Conservation (phyloP, 2,329 filamentous ascomycete genomes). For the Aspergillus neoniger region DNA sequence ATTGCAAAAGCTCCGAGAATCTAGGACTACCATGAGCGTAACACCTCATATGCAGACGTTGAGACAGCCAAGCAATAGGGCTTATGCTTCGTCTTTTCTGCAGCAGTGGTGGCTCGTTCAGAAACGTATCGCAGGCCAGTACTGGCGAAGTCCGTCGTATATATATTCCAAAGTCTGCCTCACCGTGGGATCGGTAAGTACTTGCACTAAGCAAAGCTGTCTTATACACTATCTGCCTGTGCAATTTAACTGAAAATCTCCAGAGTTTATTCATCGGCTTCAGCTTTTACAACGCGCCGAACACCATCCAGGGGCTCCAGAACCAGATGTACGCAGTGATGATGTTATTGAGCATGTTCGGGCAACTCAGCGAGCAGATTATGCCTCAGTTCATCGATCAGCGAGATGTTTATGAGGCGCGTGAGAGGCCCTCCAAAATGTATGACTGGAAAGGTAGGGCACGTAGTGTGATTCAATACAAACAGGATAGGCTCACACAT, state of each 20-base stretch:
- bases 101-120: slow-evolving; percentile 66
- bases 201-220: not conserved
- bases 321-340: slow-evolving; percentile 88
- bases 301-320: slow-evolving; percentile 74
- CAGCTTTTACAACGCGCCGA: slow-evolving; percentile 71
- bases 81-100: slow-evolving; percentile 74
- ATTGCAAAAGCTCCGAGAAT: slow-evolving; percentile 56
- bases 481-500: too few relatives aligned
- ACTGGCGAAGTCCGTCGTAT: slow-evolving; percentile 84
- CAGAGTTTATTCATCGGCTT: slow-evolving; percentile 75
- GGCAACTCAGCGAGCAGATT: slow-evolving; percentile 51
- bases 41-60: slow-evolving; percentile 15
- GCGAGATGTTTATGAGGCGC: slow-evolving; percentile 57
- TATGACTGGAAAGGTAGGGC: too few relatives aligned
- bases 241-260: too few relatives aligned
- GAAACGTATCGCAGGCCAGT: slow-evolving; percentile 77
- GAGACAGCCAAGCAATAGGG: slow-evolving; percentile 56
- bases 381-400: slow-evolving; percentile 59
- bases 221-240: too few relatives aligned
- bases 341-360: slow-evolving; percentile 76
- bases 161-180: slow-evolving; percentile 78
- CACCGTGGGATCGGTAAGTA: slow-evolving; percentile 50
- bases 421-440: slow-evolving; percentile 38
- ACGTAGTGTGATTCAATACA: too few relatives aligned
- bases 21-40: slow-evolving; percentile 33